Evolutionary conservation across 331 rosid species (phyloP).

Genomic region (Stylosanthes scabra): DNA sequence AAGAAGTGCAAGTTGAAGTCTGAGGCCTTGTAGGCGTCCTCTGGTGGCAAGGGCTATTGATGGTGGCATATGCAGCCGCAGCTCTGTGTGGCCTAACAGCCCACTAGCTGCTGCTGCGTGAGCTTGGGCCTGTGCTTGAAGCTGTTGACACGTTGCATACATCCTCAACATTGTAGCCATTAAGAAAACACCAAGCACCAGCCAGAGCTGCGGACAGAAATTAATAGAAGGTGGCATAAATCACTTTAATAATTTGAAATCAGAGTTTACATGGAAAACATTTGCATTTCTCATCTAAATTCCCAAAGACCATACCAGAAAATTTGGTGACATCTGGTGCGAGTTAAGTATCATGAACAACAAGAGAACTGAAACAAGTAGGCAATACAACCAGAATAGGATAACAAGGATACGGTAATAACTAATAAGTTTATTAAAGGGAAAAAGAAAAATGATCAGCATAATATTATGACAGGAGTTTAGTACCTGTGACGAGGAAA

Average conservation of each 20-base stretch:
- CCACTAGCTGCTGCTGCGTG: slow-evolving; percentile 71
- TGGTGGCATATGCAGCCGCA: slow-evolving; percentile 89
- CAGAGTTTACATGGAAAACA: slow-evolving; percentile 9
- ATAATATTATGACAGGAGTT: slow-evolving; percentile 14
- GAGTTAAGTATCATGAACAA: slow-evolving; percentile 81
- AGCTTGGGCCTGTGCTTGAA: slow-evolving; percentile 84
- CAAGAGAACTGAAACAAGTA: slow-evolving; percentile 62
- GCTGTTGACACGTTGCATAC: slow-evolving; percentile 89
- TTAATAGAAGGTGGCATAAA: slow-evolving; percentile 1
- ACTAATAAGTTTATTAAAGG: background rate
- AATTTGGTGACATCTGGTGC: slow-evolving; percentile 85
- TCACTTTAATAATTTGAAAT: background rate
- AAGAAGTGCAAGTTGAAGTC: slow-evolving; percentile 98
- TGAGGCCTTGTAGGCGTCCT: slow-evolving; percentile 93
- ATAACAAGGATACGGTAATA: slow-evolving; percentile 4
- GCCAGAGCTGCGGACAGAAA: slow-evolving; percentile 67
- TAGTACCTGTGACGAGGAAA: slow-evolving; percentile 90
- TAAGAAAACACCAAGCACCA: slow-evolving; percentile 93
- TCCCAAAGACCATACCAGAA: slow-evolving; percentile 58
- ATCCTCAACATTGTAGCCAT: slow-evolving; percentile 85
- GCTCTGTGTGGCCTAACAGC: slow-evolving; percentile 78
- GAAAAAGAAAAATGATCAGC: background rate
- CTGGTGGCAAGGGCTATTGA: slow-evolving; percentile 87
- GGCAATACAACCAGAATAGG: background rate
- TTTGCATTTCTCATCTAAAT: slow-evolving; percentile 9